Evolutionary conservation across 768 basidiomycete species (phyloP), one percentile per base, ranked within the genome.

Genomic region (Phlebiopsis gigantea): DNA sequence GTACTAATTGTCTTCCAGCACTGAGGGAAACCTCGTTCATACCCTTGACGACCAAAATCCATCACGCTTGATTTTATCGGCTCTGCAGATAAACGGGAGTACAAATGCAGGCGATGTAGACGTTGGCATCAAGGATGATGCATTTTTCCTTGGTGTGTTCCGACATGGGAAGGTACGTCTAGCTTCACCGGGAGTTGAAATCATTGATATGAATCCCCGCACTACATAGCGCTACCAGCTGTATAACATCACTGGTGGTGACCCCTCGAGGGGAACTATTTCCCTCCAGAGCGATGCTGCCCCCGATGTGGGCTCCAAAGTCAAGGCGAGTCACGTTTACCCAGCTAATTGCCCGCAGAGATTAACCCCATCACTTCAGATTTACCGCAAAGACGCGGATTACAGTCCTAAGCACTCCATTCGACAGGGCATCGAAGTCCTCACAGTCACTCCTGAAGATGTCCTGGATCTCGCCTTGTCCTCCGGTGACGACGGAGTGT

Each of bases 1-100:
- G 28, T 25, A 44, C 29, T 17, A 14, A n/a, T n/a, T 14, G 26
- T 4, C 30, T 17, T 2, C 34, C 58, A 88, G 88, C 26, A 77
- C 81, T 5, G 82, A 88, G 69, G 90, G 89, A 2, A 93, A 91
- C 63, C 76, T 93, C 61, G 72, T 93, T 43, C 77, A 83, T 48
- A 66, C 77, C 5, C 68, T 91, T 1, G 72, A 87, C 60, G 65
- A 71, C 34, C 61, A 69, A 17, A 90, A 86, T 59, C 87, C 90
- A 0, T 79, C 85, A 0, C 73, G 77, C 29, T 69, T 85, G 4
- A 75, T 92, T 5, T 73, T 91, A 15, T 62, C 68, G 14, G 79
- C 79, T 6, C 79, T 90, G 21, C 26, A 57, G 29, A 29, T 52
- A 14, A 39, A 24, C 19, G 39, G 8, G 74, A 72, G 1, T 31